phyloP scores from a whole-genome alignment of 768 basidiomycete species.

The Tephrocybe rancida region DNA sequence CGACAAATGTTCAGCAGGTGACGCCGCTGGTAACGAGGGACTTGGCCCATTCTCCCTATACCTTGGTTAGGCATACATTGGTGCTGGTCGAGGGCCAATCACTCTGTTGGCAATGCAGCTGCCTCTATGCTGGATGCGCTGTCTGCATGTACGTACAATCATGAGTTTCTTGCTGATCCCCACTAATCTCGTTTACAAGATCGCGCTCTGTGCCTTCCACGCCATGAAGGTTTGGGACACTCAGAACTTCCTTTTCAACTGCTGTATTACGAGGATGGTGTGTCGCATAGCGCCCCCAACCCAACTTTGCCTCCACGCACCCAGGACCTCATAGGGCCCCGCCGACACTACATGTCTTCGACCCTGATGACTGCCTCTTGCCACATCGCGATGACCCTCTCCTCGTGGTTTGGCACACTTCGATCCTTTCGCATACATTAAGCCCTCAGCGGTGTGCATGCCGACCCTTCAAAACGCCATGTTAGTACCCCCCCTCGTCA shows the following conservation, averaged over 20 bases:
- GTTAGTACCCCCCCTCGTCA: too few species aligned
- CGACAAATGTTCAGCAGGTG: constrained; percentile 31
- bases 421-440: too few species aligned
- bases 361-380: too few species aligned
- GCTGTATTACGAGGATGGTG: constrained; percentile 49
- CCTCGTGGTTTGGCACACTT: too few species aligned
- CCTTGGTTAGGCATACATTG: constrained; percentile 65
- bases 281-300: too few species aligned
- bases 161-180: too few species aligned
- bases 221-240: constrained; percentile 57
- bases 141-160: constrained; percentile 47
- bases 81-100: constrained; percentile 43
- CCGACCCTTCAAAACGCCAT: too few species aligned
- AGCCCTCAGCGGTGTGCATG: too few species aligned
- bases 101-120: constrained; percentile 59
- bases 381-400: too few species aligned
- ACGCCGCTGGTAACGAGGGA: constrained; percentile 64
- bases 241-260: constrained; percentile 63
- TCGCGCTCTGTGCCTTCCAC: constrained; percentile 46
- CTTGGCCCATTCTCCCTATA: constrained; percentile 60
- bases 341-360: too few species aligned
- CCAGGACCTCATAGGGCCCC: too few species aligned
- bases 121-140: constrained; percentile 45
- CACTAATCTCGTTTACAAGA: constrained; percentile 27
- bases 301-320: too few species aligned